Percentiles rank a stretch among this genome's conserved stretches.
Conservation (phyloP, 2,329 filamentous ascomycete species). For the Phialophora expanda region DNA sequence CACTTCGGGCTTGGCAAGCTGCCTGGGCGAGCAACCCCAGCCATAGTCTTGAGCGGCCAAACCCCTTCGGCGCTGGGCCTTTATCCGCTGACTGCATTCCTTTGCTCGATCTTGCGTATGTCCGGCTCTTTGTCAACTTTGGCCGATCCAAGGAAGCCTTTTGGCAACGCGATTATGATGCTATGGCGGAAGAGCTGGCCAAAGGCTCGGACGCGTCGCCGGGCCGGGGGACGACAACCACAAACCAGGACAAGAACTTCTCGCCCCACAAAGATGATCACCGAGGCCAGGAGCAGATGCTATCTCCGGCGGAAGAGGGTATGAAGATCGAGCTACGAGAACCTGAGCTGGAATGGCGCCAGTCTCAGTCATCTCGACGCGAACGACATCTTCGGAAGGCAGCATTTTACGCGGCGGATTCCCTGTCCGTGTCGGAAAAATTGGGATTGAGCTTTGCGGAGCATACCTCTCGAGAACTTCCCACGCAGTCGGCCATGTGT, state of each 20-base stretch:
- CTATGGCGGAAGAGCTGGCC: constrained; percentile 85
- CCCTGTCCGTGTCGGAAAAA: constrained; percentile 84
- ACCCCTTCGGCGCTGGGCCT: constrained; percentile 79
- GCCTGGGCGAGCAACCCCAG: constrained; percentile 87
- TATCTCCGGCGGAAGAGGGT: constrained; percentile 43
- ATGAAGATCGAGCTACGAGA: constrained; percentile 37
- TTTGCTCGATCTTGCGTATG: constrained; percentile 86
- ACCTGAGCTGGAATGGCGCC: constrained; percentile 14
- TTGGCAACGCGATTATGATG: constrained; percentile 92
- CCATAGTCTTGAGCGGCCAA: constrained; percentile 82
- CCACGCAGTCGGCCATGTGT: constrained; percentile 88
- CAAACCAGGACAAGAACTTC: constrained; percentile 38
- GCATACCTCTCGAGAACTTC: constrained; percentile 80
- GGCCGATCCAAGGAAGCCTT: constrained; percentile 89
- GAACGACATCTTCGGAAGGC: constrained; percentile 90
- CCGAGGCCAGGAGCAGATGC: constrained; percentile 47
- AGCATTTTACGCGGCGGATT: constrained; percentile 94
- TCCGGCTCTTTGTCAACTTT: constrained; percentile 91
- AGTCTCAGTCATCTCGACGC: constrained; percentile 65
- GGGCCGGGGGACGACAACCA: constrained; percentile 60
- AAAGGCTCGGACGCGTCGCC: constrained; percentile 76
- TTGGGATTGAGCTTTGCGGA: constrained; percentile 85
- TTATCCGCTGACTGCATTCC: constrained; percentile 90
- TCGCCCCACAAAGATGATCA: constrained; percentile 49
- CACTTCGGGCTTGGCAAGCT: constrained; percentile 89